phyloP scores from a whole-genome alignment of 306 rosid genomes.

The Rosa multiflora region DNA sequence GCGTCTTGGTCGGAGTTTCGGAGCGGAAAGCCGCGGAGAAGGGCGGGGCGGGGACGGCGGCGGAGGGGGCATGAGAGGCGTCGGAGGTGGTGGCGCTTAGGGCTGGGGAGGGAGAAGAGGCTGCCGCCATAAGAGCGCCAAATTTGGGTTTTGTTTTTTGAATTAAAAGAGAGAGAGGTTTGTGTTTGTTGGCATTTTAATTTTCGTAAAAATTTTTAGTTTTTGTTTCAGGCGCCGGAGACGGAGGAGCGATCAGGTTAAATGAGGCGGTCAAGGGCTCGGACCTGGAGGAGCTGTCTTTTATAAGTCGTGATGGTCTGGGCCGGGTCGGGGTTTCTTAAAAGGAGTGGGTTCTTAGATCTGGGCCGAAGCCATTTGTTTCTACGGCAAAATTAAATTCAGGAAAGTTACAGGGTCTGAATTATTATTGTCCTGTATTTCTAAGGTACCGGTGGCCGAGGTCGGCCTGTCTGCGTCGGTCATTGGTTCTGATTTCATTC shows the following conservation, averaged over 20 bases:
- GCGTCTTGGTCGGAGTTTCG: constrained; percentile 59
- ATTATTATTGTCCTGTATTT: too few relatives aligned
- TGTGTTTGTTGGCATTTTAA: neutral
- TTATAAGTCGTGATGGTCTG: neutral
- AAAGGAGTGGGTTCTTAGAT: neutral
- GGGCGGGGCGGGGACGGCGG: constrained; percentile 20
- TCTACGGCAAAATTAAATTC: too few relatives aligned
- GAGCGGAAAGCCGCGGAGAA: constrained; percentile 31
- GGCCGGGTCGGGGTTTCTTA: neutral
- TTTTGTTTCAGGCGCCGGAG: constrained; percentile 6
- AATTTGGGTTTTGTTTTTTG: neutral
- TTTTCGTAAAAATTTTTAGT: neutral
- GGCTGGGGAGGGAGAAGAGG: constrained; percentile 40
- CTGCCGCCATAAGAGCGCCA: constrained; percentile 34
- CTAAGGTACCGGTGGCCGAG: too few relatives aligned
- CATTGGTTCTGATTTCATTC: too few relatives aligned
- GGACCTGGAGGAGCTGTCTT: neutral
- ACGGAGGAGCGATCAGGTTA: neutral
- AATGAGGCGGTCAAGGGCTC: neutral
- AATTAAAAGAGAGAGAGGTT: neutral
- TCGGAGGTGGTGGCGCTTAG: constrained; percentile 25
- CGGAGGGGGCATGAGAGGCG: constrained; percentile 6
- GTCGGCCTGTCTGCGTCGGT: too few relatives aligned
- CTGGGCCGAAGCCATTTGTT: neutral
- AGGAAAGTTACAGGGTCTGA: too few relatives aligned